These are phyloP conservation scores for Guyanaporus albipodus DNA, from an alignment of 768 basidiomycete species.

Conservation along the genomic window DNA sequence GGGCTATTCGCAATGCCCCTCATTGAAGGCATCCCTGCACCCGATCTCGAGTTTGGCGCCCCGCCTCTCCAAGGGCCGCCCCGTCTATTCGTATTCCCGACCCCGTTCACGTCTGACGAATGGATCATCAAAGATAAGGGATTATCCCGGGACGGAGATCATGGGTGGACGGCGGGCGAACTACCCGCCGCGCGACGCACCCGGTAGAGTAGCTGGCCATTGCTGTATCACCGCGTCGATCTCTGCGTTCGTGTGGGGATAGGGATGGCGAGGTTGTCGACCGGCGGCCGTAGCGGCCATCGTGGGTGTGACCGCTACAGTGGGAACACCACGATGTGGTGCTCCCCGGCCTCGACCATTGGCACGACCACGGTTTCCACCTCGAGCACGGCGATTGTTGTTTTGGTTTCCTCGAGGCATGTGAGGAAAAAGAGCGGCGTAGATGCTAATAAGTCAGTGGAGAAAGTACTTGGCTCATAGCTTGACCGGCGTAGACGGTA, in stretches of 20 bases:
- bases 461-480: too few relatives aligned
- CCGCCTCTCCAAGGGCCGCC: constrained; percentile 4
- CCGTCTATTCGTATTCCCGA: constrained; percentile 1
- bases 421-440: not conserved
- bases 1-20: constrained; percentile 16
- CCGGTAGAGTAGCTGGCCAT: constrained; percentile 10
- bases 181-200: constrained; percentile 19
- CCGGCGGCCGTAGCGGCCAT: not conserved
- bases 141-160: not conserved
- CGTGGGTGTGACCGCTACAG: not conserved
- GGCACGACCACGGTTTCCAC: constrained; percentile 24
- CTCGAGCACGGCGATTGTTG: constrained; percentile 20
- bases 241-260: constrained; percentile 18
- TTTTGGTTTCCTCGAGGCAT: constrained; percentile 21
- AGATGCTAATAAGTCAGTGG: not conserved
- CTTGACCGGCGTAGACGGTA: too few relatives aligned
- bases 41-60: constrained; percentile 7
- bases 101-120: constrained; percentile 1
- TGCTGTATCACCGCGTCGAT: constrained; percentile 24
- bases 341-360: constrained; percentile 19
- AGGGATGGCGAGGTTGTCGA: constrained; percentile 10
- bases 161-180: not conserved
- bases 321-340: not conserved
- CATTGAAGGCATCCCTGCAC: constrained; percentile 8
- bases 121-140: constrained; percentile 3